These are phyloP conservation scores for Calophaca sinica DNA, from an alignment of 306 rosid species.

Conservation along the genomic window DNA sequence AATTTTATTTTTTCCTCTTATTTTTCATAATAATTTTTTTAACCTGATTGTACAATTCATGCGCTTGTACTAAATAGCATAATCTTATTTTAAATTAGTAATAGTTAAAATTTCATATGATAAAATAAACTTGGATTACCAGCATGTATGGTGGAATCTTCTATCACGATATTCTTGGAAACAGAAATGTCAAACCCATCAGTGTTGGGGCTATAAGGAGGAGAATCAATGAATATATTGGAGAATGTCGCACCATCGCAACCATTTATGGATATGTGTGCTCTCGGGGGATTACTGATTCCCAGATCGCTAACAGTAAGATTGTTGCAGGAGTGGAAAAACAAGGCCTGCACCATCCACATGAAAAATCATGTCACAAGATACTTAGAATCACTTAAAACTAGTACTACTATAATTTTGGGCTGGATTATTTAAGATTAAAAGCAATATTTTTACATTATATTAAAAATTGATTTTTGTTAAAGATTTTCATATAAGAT, in stretches of 20 bases:
- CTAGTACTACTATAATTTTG: too few species aligned
- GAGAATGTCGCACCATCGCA: conserved; percentile 31
- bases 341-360: neutral
- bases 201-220: conserved; percentile 55
- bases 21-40: too few species aligned
- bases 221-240: conserved; percentile 36
- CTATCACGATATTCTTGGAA: conserved; percentile 42
- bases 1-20: too few species aligned
- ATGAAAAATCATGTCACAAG: neutral
- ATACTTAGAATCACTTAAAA: too few species aligned
- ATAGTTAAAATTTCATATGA: neutral
- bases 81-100: too few species aligned
- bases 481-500: too few species aligned
- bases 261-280: conserved; percentile 24
- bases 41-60: too few species aligned
- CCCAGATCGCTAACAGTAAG: conserved; percentile 1
- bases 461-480: too few species aligned
- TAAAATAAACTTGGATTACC: conserved; percentile 34
- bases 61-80: too few species aligned
- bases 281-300: conserved; percentile 16
- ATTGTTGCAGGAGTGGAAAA: conserved; percentile 4
- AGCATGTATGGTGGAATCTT: conserved; percentile 27
- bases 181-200: conserved; percentile 49
- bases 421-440: too few species aligned
- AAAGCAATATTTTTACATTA: too few species aligned